Evolutionary conservation across 192 early-diverging fungal species (phyloP).

Genomic region (Lunasporangiospora selenospora): DNA sequence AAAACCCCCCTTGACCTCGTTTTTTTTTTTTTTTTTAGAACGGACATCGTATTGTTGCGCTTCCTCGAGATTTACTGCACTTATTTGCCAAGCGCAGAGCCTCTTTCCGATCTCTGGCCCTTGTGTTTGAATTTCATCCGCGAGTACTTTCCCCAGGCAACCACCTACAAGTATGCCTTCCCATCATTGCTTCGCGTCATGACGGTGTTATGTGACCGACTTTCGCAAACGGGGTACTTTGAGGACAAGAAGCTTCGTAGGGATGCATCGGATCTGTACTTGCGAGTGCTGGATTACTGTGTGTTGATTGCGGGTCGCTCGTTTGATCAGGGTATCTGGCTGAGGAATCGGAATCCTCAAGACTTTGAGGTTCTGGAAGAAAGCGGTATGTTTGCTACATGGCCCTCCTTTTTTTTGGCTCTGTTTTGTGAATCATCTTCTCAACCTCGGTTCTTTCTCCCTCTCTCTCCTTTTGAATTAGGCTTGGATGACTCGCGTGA

Average conservation of each 20-base stretch:
- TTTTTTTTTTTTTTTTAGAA: constrained; percentile 43
- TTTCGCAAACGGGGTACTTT: constrained; percentile 53
- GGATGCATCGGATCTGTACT: constrained; percentile 62
- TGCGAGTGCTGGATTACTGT: constrained; percentile 74
- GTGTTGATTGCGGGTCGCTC: constrained; percentile 77
- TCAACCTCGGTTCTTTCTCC: too few relatives aligned
- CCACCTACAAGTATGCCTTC: constrained; percentile 65
- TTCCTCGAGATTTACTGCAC: constrained; percentile 71
- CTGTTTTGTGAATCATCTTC: too few relatives aligned
- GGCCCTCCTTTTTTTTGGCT: not conserved
- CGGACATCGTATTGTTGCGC: constrained; percentile 67
- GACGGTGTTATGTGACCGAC: constrained; percentile 57
- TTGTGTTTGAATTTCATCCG: constrained; percentile 62
- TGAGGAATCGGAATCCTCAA: constrained; percentile 54
- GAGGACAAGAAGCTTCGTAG: constrained; percentile 69
- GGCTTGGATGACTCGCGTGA: constrained; percentile 27
- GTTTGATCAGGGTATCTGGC: constrained; percentile 76
- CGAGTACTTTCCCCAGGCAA: constrained; percentile 65
- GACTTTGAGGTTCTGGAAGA: constrained; percentile 48
- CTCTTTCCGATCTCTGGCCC: constrained; percentile 66
- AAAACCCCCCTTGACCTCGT: too few relatives aligned
- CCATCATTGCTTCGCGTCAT: constrained; percentile 67
- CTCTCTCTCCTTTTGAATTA: not conserved
- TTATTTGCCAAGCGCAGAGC: constrained; percentile 48
- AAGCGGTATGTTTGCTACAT: constrained; percentile 1